Base-by-base conservation (phyloP, 1,139 yeast genomes). In the Williopsis jadinii region DNA sequence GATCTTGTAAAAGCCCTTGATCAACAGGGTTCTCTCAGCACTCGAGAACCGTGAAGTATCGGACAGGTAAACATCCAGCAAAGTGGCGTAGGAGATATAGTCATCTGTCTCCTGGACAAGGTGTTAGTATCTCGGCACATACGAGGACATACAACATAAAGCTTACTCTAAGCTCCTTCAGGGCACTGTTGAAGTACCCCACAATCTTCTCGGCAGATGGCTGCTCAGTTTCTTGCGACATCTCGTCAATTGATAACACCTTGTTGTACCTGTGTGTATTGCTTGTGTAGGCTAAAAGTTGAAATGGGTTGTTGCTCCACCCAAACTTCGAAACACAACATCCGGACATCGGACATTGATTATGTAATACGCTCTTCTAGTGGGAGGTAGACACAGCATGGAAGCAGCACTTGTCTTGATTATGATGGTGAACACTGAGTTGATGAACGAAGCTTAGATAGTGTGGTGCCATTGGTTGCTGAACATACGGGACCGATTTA, bases 1-100 rank as follows among this genome's bases (percentile, higher is more conserved):
- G 13, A 77, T 51, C 38, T 42, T 41, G 8, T 30, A 12, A 15
- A 36, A 28, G 2, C 28, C 38, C 3, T 24, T 11, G 10, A 37
- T 34, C 29, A 37, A 14, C 3, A 9, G n/a, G 8, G 66, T 70
- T 39, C 75, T 71, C 44, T 83, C 86, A 0, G 65, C 72, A 37
- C 63, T 63, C 14, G 70, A 48, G 58, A 70, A 82, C 10, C 63
- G 54, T 3, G 52, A 37, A 3, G 79, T 75, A 34, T 77, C 77
- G 11, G 66, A 67, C 43, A 84, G 59, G 53, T 79, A 70, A 37
- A 80, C 64, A 45, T 85, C 95, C 34, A 85, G 59, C 27, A 85
- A 62, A 0, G 95, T 84, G 28, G 84, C 74, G 54, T 80, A 85
- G n/a, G 86, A 73, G 32, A 85, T 62, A 56, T 66, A 84, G 60